Evolutionary conservation across 495 filamentous ascomycete species (phyloP).

Genomic region (Penicillium macrosclerotiorum): DNA sequence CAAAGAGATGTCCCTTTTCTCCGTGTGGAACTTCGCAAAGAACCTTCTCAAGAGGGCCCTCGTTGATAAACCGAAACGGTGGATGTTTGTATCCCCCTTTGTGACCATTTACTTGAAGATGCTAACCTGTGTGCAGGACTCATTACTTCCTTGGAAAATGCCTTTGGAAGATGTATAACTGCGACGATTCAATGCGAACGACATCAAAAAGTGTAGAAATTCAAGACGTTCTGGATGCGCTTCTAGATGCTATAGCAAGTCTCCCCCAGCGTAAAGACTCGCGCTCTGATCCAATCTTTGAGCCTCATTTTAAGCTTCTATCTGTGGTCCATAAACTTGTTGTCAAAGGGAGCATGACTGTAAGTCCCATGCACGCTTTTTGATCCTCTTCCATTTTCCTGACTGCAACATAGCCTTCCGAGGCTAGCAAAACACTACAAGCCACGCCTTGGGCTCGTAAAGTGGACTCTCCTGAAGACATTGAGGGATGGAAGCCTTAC

Average conservation of each 20-base stretch:
- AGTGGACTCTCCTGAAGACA: slow-evolving; percentile 45
- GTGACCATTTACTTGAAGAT: background rate
- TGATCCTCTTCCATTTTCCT: background rate
- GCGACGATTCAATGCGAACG: slow-evolving; percentile 47
- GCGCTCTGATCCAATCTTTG: slow-evolving; percentile 78
- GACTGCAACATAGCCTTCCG: slow-evolving; percentile 33
- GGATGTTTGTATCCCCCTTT: slow-evolving; percentile 62
- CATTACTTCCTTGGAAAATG: slow-evolving; percentile 93
- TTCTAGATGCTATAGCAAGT: slow-evolving; percentile 70
- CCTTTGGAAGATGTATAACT: slow-evolving; percentile 88
- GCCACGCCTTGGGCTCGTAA: slow-evolving; percentile 57
- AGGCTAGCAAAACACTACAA: slow-evolving; percentile 53
- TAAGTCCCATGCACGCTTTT: slow-evolving; percentile 16
- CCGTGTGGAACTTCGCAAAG: slow-evolving; percentile 83
- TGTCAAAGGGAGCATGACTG: slow-evolving; percentile 28
- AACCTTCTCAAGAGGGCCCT: slow-evolving; percentile 76
- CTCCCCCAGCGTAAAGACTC: slow-evolving; percentile 80
- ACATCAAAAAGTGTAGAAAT: slow-evolving; percentile 47
- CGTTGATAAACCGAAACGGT: slow-evolving; percentile 70
- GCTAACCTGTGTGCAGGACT: slow-evolving; percentile 47
- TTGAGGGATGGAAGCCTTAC: slow-evolving; percentile 71
- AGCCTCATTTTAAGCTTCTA: slow-evolving; percentile 94
- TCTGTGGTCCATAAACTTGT: slow-evolving; percentile 86
- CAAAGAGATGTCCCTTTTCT: slow-evolving; percentile 66
- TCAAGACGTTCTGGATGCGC: slow-evolving; percentile 62